These are phyloP conservation scores for Batrachochytrium dendrobatidis DNA, from an alignment of 371 early-diverging fungal genomes.

Conservation along the genomic window DNA sequence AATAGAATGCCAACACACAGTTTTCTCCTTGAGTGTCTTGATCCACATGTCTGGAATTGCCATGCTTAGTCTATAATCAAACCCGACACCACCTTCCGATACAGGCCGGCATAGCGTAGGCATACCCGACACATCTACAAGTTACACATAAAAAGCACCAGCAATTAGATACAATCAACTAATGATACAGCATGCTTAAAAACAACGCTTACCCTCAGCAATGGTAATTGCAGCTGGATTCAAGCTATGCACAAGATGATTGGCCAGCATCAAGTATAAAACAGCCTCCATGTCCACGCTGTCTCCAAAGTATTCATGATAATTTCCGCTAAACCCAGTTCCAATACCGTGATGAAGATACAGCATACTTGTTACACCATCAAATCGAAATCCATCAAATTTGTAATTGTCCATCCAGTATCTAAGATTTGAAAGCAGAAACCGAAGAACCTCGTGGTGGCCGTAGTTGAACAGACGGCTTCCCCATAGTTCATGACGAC, in stretches of 20 bases:
- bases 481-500: conserved; percentile 91
- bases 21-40: conserved; percentile 81
- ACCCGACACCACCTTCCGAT: conserved; percentile 88
- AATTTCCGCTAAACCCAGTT: conserved; percentile 86
- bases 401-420: conserved; percentile 84
- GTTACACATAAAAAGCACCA: neutral
- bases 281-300: conserved; percentile 79
- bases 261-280: conserved; percentile 84
- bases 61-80: conserved; percentile 95
- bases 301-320: conserved; percentile 87
- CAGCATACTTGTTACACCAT: conserved; percentile 95
- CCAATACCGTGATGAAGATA: conserved; percentile 93
- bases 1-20: conserved; percentile 11
- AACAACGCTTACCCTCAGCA: conserved; percentile 60
- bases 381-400: conserved; percentile 97
- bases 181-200: neutral
- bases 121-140: conserved; percentile 91
- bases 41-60: conserved; percentile 99
- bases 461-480: conserved; percentile 89
- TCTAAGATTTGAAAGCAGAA: conserved; percentile 86
- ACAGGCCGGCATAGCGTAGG: conserved; percentile 90
- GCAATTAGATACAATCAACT: neutral
- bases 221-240: conserved; percentile 78
- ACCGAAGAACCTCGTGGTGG: conserved; percentile 79
- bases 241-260: conserved; percentile 71